Evolutionary conservation across 805 yeast species (phyloP).

Genomic region (Tetrapisispora taiwanensis): DNA sequence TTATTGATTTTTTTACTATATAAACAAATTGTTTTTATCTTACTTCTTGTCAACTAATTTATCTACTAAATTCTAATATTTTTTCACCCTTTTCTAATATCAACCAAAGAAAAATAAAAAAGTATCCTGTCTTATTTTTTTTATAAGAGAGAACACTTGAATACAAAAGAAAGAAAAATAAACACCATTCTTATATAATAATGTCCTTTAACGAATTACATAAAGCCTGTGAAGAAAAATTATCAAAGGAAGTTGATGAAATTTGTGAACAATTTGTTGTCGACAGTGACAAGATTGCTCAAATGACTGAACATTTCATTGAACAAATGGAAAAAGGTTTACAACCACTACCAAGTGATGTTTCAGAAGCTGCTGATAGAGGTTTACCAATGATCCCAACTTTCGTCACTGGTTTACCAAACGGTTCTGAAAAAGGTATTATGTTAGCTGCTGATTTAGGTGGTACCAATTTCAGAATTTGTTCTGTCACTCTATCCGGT

Average conservation of each 20-base stretch:
- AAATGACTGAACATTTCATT: slow-evolving; percentile 41
- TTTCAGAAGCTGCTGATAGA: slow-evolving; percentile 25
- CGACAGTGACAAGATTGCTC: slow-evolving; percentile 17
- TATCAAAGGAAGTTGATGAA: slow-evolving; percentile 18
- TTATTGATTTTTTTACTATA: no score
- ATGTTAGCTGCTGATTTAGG: slow-evolving; percentile 89
- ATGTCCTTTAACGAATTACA: slow-evolving; percentile 27
- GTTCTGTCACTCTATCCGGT: slow-evolving; percentile 71
- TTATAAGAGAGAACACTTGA: background rate
- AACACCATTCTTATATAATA: background rate
- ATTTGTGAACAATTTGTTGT: slow-evolving; percentile 23
- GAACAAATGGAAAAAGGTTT: slow-evolving; percentile 55
- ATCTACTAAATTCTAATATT: no score
- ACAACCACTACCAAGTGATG: slow-evolving; percentile 9
- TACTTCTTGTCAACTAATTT: no score
- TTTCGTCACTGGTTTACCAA: slow-evolving; percentile 74
- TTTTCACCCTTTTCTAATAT: no score
- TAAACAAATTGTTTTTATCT: no score
- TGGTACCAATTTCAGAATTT: slow-evolving; percentile 92
- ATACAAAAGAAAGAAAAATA: no score
- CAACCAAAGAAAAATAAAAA: no score
- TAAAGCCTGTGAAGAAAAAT: slow-evolving; percentile 14
- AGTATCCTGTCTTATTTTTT: no score
- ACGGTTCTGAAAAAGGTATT: slow-evolving; percentile 75
- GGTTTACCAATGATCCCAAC: slow-evolving; percentile 91